These are phyloP conservation scores for Stentor roeselii DNA, from an alignment of 73 alveolate species.

Conservation along the genomic window DNA sequence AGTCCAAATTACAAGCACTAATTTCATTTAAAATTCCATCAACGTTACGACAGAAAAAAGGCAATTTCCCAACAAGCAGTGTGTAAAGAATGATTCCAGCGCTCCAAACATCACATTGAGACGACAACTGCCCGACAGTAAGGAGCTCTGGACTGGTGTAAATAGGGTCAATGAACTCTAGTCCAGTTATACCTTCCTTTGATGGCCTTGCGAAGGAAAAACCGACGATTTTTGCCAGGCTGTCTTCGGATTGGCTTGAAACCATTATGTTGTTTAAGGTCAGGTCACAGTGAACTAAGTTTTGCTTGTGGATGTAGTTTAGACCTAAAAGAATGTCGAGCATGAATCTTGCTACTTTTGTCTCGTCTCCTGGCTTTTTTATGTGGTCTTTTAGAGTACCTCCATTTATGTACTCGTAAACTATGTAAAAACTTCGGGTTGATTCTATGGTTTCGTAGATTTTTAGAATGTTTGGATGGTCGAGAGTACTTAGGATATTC, in stretches of 20 bases:
- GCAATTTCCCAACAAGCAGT: not conserved
- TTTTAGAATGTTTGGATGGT: conserved; percentile 50
- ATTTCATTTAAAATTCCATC: not conserved
- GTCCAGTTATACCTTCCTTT: not conserved
- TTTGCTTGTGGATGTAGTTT: not conserved
- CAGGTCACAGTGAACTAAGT: not conserved
- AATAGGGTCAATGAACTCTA: not conserved
- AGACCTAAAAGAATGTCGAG: not conserved
- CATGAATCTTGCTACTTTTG: not conserved
- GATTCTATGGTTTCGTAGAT: conserved; percentile 36
- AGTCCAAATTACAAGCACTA: not conserved
- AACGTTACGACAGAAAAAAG: not conserved
- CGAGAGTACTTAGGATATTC: not conserved
- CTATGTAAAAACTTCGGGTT: conserved; percentile 32
- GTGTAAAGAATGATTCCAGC: not conserved
- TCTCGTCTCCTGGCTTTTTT: not conserved
- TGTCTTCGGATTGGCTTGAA: not conserved
- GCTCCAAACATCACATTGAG: not conserved
- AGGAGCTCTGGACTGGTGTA: not conserved
- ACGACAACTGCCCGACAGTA: not conserved
- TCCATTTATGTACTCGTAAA: conserved; percentile 39
- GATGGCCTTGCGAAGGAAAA: not conserved
- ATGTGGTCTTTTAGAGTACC: conserved; percentile 12
- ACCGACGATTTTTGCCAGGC: not conserved
- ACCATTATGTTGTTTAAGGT: not conserved